Conservation (phyloP, 345 rosid genomes). For the Aethionema arabicum region DNA sequence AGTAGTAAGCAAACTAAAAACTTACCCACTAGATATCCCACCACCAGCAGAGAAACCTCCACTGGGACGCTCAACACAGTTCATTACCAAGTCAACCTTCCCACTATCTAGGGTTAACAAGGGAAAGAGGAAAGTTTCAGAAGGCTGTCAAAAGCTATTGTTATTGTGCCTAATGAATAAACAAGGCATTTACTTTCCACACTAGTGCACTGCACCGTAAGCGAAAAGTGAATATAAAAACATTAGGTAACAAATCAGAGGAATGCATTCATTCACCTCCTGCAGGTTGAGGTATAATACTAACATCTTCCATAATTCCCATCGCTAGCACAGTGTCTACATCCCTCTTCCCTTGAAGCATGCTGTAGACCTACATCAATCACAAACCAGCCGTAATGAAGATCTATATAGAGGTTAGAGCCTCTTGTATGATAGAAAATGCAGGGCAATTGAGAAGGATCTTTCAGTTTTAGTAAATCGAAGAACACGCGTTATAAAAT, state of each 20-base stretch:
- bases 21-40: conserved; percentile 92
- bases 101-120: conserved; percentile 51
- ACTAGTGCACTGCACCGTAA: conserved; percentile 11
- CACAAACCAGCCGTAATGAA: conserved; percentile 15
- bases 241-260: background rate
- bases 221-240: conserved; percentile 19
- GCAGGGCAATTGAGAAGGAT: background rate
- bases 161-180: conserved; percentile 9
- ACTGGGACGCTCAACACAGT: conserved; percentile 92
- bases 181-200: conserved; percentile 15
- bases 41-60: conserved; percentile 98
- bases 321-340: conserved; percentile 88
- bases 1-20: conserved; percentile 17
- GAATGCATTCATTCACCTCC: conserved; percentile 60
- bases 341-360: conserved; percentile 94
- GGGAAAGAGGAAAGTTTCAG: conserved; percentile 12
- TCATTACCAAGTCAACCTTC: conserved; percentile 90
- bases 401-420: conserved; percentile 10
- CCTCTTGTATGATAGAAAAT: background rate
- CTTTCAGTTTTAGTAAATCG: conserved; percentile 7
- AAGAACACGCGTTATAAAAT: background rate
- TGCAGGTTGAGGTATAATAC: conserved; percentile 94
- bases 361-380: conserved; percentile 70
- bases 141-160: conserved; percentile 12
- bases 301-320: conserved; percentile 97